phyloP scores from a whole-genome alignment of 345 rosid genomes.

The Cochlearia excelsa region DNA sequence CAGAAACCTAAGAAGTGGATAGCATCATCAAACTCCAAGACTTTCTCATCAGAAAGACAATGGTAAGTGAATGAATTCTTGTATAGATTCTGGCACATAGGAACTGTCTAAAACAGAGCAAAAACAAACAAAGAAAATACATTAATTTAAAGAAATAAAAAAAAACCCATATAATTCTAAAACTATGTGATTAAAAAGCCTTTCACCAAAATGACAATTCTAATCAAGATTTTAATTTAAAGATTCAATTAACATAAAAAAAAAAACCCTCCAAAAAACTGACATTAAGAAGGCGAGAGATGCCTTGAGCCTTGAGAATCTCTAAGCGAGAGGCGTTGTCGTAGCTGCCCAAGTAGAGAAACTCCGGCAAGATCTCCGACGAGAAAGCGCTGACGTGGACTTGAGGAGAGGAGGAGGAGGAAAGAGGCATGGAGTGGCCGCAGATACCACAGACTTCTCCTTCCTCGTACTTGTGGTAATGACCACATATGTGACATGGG shows the following conservation, averaged over 20 bases:
- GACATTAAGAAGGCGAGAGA: slow-evolving; percentile 86
- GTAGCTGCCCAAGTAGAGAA: slow-evolving; percentile 90
- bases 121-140: slow-evolving; percentile 18
- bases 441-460: slow-evolving; percentile 95
- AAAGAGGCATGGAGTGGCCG: slow-evolving; percentile 66
- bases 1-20: slow-evolving; percentile 66
- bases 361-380: slow-evolving; percentile 85
- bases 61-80: slow-evolving; percentile 90
- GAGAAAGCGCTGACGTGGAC: slow-evolving; percentile 76
- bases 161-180: no score
- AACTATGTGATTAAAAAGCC: no score
- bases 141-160: no score
- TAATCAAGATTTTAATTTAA: no score
- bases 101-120: slow-evolving; percentile 71
- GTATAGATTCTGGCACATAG: slow-evolving; percentile 91
- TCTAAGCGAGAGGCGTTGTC: slow-evolving; percentile 96
- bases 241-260: no score
- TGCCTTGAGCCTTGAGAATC: slow-evolving; percentile 83
- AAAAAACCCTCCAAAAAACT: slow-evolving; percentile 12
- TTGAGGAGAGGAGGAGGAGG: slow-evolving; percentile 24
- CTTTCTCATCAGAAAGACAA: slow-evolving; percentile 73
- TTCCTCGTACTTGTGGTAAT: slow-evolving; percentile 96
- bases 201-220: no score
- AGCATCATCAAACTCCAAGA: slow-evolving; percentile 82
- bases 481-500: slow-evolving; percentile 94